Conservation (phyloP, 106 monocot genomes). For the Phalaenopsis aphrodite region DNA sequence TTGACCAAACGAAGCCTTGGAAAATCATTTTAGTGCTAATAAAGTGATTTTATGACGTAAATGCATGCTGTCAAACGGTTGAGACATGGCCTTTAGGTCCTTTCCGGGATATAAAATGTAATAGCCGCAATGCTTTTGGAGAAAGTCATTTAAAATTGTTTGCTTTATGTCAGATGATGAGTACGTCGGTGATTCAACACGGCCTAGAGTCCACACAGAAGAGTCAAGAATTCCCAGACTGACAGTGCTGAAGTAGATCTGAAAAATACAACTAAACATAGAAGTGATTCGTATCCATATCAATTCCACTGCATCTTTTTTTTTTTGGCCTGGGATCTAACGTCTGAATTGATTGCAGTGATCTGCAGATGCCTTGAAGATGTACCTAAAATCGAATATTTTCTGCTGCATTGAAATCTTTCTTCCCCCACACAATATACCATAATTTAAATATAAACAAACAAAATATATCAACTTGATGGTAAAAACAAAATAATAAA, state of each 20-base stretch:
- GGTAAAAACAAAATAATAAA: too few relatives aligned
- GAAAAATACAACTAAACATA: too few relatives aligned
- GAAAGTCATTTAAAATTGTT: not conserved
- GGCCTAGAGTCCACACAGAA: not conserved
- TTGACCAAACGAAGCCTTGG: too few relatives aligned
- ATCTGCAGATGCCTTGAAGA: not conserved
- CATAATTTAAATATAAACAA: too few relatives aligned
- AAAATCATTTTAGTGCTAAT: too few relatives aligned
- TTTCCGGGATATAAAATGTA: not conserved
- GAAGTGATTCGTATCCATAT: not conserved
- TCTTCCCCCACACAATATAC: too few relatives aligned
- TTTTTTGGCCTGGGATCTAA: not conserved
- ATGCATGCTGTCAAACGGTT: not conserved
- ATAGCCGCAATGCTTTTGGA: not conserved
- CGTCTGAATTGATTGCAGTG: not conserved
- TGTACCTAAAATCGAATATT: not conserved
- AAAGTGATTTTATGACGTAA: too few relatives aligned
- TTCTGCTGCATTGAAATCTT: slow-evolving; percentile 1
- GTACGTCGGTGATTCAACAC: not conserved
- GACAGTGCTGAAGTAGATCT: not conserved
- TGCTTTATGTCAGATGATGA: not conserved
- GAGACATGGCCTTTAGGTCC: not conserved
- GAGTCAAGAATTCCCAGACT: not conserved
- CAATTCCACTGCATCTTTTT: not conserved
- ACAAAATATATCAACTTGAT: too few relatives aligned